Conservation (phyloP, 495 filamentous ascomycete species). For the Trichoderma asperelloides region DNA sequence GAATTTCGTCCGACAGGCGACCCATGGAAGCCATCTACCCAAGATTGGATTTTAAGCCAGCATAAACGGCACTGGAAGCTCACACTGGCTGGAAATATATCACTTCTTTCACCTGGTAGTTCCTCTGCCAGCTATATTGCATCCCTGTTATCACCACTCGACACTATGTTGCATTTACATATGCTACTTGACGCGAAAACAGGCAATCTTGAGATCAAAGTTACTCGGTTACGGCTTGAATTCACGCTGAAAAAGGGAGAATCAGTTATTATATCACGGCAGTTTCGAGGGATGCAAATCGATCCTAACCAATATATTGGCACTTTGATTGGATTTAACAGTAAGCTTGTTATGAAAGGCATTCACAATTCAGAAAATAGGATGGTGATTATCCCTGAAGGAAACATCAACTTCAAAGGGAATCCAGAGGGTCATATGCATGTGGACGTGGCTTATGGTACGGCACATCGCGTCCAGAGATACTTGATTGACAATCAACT, state of each 20-base stretch:
- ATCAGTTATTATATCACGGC: constrained; percentile 23
- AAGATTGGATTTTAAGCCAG: background rate
- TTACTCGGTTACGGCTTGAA: constrained; percentile 41
- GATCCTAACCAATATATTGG: constrained; percentile 42
- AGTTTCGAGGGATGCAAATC: constrained; percentile 47
- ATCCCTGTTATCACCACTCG: constrained; percentile 28
- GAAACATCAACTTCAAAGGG: no score
- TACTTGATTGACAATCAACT: constrained; percentile 43
- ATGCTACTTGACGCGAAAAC: constrained; percentile 15
- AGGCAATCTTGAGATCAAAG: constrained; percentile 21
- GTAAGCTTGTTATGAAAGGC: no score
- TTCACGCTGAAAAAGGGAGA: constrained; percentile 33
- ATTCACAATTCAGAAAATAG: no score
- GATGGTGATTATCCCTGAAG: no score
- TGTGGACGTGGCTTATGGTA: constrained; percentile 25
- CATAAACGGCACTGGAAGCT: background rate
- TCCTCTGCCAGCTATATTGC: constrained; percentile 24
- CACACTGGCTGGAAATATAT: background rate
- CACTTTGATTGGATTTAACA: constrained; percentile 15
- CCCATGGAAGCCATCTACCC: background rate
- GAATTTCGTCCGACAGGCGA: background rate
- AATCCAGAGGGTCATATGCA: constrained; percentile 27
- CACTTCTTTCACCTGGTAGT: constrained; percentile 28
- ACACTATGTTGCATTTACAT: constrained; percentile 27
- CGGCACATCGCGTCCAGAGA: constrained; percentile 16